Percentiles rank a stretch among this genome's conserved stretches.
These are phyloP conservation scores for Gymnopilus junonius DNA, from an alignment of 768 basidiomycete species.

Conservation along the genomic window DNA sequence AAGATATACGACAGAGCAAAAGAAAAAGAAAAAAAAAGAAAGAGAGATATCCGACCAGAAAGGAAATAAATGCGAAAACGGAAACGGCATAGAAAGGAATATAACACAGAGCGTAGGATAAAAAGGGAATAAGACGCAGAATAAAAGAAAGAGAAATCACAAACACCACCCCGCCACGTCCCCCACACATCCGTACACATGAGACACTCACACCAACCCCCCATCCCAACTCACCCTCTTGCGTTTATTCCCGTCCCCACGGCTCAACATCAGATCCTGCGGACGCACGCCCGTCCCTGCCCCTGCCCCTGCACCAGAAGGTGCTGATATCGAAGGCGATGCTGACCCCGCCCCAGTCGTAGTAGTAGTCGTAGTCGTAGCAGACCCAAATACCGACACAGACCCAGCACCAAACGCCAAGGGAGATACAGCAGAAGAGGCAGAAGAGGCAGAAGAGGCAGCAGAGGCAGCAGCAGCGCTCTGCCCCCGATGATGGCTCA, in stretches of 20 bases:
- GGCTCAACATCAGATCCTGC: constrained; percentile 40
- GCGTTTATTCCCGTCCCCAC: constrained; percentile 27
- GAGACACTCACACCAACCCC: constrained; percentile 20
- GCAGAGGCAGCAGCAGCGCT: constrained; percentile 29
- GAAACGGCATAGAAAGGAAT: neutral
- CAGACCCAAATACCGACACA: too few relatives aligned
- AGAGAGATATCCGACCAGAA: neutral
- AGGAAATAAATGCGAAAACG: too few relatives aligned
- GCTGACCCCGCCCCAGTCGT: too few relatives aligned
- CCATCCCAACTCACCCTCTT: constrained; percentile 55
- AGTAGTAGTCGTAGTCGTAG: too few relatives aligned
- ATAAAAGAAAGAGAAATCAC: neutral
- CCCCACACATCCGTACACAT: too few relatives aligned
- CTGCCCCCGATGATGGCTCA: constrained; percentile 48
- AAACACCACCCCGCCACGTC: too few relatives aligned
- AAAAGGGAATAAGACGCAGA: too few relatives aligned
- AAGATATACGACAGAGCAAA: neutral
- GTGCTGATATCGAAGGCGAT: too few relatives aligned
- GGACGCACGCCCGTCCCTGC: constrained; percentile 31
- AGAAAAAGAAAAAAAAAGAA: neutral
- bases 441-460: constrained; percentile 1
- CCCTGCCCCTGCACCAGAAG: neutral
- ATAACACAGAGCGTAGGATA: too few relatives aligned
- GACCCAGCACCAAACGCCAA: too few relatives aligned
- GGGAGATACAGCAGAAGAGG: too few relatives aligned